A percentile compares a stretch with the other conserved stretches of the same genome.
Conservation (phyloP, 129 eudicot genomes). For the Rutidosis leptorrhynchoides region DNA sequence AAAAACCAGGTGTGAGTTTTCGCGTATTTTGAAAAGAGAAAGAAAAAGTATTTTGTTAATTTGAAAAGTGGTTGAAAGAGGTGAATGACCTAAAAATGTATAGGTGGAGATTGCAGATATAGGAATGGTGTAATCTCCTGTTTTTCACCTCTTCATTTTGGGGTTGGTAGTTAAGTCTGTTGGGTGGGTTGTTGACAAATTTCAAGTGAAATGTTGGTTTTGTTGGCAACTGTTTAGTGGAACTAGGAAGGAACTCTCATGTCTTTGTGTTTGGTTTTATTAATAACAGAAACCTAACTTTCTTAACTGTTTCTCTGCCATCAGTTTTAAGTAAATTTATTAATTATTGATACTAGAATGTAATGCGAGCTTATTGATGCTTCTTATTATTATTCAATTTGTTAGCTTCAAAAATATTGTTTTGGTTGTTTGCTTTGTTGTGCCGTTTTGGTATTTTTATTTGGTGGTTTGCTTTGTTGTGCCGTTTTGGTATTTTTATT, state of each 20-base stretch:
- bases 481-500: too few relatives aligned
- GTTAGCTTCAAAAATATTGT: too few relatives aligned
- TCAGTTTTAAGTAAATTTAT: constrained; percentile 16
- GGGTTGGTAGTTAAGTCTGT: constrained; percentile 8
- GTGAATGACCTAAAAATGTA: constrained; percentile 35
- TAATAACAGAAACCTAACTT: not conserved
- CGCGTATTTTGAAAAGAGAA: constrained; percentile 27
- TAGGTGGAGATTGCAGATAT: constrained; percentile 29
- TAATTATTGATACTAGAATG: constrained; percentile 37
- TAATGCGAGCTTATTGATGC: too few relatives aligned
- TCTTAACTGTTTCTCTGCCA: not conserved
- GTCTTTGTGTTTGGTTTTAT: constrained; percentile 12
- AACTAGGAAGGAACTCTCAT: not conserved
- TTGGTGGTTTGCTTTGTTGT: too few relatives aligned
- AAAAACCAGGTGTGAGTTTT: constrained; percentile 18
- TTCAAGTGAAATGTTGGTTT: constrained; percentile 15
- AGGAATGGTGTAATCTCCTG: constrained; percentile 18
- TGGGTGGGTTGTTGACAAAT: constrained; percentile 4
- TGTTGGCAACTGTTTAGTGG: constrained; percentile 25
- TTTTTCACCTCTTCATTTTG: constrained; percentile 34
- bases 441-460: too few relatives aligned
- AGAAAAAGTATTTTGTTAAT: constrained; percentile 8
- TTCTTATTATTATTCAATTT: too few relatives aligned
- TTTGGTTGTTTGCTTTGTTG: too few relatives aligned
- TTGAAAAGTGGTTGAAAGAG: constrained; percentile 19